A percentile compares a stretch with the other conserved stretches of the same genome.
These are phyloP conservation scores for Candida succiphila DNA, from an alignment of 805 yeast species.

Conservation along the genomic window DNA sequence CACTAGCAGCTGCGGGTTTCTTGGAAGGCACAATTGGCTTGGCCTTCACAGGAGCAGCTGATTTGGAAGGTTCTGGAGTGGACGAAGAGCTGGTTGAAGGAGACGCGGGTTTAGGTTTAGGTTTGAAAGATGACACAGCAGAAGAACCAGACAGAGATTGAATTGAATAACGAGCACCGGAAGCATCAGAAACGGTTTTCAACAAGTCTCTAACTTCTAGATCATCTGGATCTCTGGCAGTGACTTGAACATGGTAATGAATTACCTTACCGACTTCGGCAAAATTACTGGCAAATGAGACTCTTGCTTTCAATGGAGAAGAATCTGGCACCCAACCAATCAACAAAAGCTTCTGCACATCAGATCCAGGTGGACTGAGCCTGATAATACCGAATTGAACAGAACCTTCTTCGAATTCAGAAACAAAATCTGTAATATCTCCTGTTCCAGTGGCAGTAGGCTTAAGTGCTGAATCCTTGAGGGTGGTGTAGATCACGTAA, in stretches of 20 bases:
- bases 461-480: constrained; percentile 37
- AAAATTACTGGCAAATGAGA: constrained; percentile 69
- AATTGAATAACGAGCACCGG: constrained; percentile 90
- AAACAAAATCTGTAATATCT: constrained; percentile 67
- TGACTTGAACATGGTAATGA: constrained; percentile 92
- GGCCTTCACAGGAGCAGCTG: constrained; percentile 11
- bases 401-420: constrained; percentile 74
- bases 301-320: constrained; percentile 69
- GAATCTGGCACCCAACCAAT: constrained; percentile 98
- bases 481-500: constrained; percentile 79
- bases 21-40: constrained; percentile 16
- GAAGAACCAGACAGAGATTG: constrained; percentile 25
- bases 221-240: constrained; percentile 93
- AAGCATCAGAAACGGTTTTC: constrained; percentile 74
- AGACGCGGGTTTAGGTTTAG: constrained; percentile 28
- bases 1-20: constrained; percentile 7
- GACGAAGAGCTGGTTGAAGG: constrained; percentile 22
- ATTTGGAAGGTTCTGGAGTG: constrained; percentile 18
- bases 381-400: constrained; percentile 88
- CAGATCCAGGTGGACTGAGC: constrained; percentile 85
- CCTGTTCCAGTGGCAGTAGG: constrained; percentile 48
- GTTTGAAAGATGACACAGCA: constrained; percentile 17
- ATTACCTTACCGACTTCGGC: constrained; percentile 64
- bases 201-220: constrained; percentile 70
- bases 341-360: constrained; percentile 71